Percentiles rank a stretch among this genome's conserved stretches.
Evolutionary conservation across 2,329 filamentous ascomycete genomes (phyloP).

Genomic region (Exophiala phaeomuriformis): DNA sequence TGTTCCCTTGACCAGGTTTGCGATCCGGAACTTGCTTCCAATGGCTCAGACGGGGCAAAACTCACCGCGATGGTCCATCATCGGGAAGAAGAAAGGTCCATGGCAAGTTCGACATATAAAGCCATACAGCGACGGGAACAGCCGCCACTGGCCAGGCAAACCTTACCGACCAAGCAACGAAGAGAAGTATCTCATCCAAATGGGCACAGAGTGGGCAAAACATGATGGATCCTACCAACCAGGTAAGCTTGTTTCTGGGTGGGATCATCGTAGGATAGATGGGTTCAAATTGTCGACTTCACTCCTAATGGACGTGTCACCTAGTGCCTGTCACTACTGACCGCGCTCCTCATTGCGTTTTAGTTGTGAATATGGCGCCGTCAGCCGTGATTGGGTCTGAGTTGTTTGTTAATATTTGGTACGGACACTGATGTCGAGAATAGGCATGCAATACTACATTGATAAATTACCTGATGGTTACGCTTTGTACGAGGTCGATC

Average conservation of each 20-base stretch:
- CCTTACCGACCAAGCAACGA: constrained; percentile 36
- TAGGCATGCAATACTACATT: constrained; percentile 45
- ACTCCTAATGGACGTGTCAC: not conserved
- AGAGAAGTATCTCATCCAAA: constrained; percentile 41
- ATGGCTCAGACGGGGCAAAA: not conserved
- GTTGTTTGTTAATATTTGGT: not conserved
- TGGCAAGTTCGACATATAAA: constrained; percentile 17
- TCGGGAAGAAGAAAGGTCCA: constrained; percentile 9
- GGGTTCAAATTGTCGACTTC: not conserved
- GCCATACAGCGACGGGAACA: constrained; percentile 35
- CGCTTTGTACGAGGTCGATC: constrained; percentile 43
- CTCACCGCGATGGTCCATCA: constrained; percentile 5
- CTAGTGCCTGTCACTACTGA: too few species aligned
- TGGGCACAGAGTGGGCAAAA: constrained; percentile 45
- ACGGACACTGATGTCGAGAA: not conserved
- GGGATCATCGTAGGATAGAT: not conserved
- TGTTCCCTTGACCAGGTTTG: too few species aligned
- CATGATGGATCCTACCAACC: constrained; percentile 29
- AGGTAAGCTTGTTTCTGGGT: constrained; percentile 1
- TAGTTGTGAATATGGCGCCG: too few species aligned
- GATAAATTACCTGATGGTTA: constrained; percentile 51
- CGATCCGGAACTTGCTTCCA: not conserved
- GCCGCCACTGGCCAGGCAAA: constrained; percentile 32
- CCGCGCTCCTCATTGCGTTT: too few species aligned
- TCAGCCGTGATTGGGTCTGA: too few species aligned